phyloP scores from a whole-genome alignment of 345 rosid species.

The Zanthoxylum bungeanum region DNA sequence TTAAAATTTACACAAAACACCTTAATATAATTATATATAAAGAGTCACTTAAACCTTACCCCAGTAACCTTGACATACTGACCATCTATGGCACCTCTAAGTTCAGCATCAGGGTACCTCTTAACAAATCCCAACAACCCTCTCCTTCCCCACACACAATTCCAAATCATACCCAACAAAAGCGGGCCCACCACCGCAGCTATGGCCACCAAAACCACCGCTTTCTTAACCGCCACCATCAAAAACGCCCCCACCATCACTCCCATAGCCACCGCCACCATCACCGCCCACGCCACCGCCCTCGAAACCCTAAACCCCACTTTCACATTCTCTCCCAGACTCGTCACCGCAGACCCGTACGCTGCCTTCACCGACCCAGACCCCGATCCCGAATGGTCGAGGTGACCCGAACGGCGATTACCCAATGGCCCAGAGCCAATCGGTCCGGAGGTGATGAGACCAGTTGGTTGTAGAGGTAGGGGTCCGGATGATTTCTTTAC shows the following conservation, averaged over 20 bases:
- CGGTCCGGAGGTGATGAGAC: conserved; percentile 88
- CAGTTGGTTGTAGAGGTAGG: conserved; percentile 74
- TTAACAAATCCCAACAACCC: conserved; percentile 62
- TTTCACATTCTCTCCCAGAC: conserved; percentile 54
- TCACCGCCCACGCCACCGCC: conserved; percentile 67
- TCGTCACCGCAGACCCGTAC: conserved; percentile 84
- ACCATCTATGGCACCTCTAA: conserved; percentile 92
- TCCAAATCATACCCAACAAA: conserved; percentile 55
- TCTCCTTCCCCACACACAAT: conserved; percentile 66
- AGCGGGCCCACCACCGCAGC: conserved; percentile 54
- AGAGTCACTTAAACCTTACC: conserved; percentile 36
- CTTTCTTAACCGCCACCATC: conserved; percentile 75
- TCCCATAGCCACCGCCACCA: conserved; percentile 57
- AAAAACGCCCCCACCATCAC: conserved; percentile 71
- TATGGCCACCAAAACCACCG: conserved; percentile 61
- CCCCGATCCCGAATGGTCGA: conserved; percentile 34
- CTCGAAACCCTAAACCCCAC: conserved; percentile 79
- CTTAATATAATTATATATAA: background rate
- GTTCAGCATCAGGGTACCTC: conserved; percentile 78
- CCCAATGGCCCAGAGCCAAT: conserved; percentile 39
- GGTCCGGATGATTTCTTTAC: conserved; percentile 76
- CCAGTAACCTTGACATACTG: conserved; percentile 92
- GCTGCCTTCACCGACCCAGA: conserved; percentile 44
- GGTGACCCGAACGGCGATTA: conserved; percentile 66
- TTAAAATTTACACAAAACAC: background rate